These are phyloP conservation scores for Cladosporium sp. DNA, from an alignment of 2,329 filamentous ascomycete species.

Conservation along the genomic window DNA sequence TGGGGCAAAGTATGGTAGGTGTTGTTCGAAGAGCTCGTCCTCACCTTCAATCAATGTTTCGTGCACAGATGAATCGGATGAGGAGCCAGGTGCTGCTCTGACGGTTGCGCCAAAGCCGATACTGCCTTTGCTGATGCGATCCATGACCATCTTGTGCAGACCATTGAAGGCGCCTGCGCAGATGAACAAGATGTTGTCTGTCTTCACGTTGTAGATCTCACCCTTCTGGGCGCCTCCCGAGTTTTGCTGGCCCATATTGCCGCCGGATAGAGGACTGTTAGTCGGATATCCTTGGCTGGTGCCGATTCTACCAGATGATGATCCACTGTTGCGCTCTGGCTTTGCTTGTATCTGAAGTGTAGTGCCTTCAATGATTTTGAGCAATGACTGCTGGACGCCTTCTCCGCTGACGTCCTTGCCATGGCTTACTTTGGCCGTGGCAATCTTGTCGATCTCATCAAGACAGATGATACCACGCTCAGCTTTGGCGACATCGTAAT, in stretches of 20 bases:
- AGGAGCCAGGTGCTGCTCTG: slow-evolving; percentile 41
- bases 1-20: slow-evolving; percentile 49
- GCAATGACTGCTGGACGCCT: slow-evolving; percentile 89
- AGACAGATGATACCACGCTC: slow-evolving; percentile 93
- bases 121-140: slow-evolving; percentile 77
- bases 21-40: slow-evolving; percentile 46
- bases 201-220: slow-evolving; percentile 71
- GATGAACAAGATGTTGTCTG: slow-evolving; percentile 94
- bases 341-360: slow-evolving; percentile 91
- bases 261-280: slow-evolving; percentile 35
- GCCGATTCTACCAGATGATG: slow-evolving; percentile 5
- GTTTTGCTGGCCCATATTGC: slow-evolving; percentile 26
- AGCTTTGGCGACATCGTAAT: slow-evolving; percentile 78
- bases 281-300: slow-evolving; percentile 27
- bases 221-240: slow-evolving; percentile 39
- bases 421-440: slow-evolving; percentile 78
- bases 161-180: slow-evolving; percentile 95
- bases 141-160: slow-evolving; percentile 79
- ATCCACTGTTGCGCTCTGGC: slow-evolving; percentile 54
- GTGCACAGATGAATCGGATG: slow-evolving; percentile 44
- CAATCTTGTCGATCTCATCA: slow-evolving; percentile 97
- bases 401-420: slow-evolving; percentile 94
- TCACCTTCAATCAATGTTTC: slow-evolving; percentile 59
- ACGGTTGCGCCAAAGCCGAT: slow-evolving; percentile 91
- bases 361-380: slow-evolving; percentile 95